These are phyloP conservation scores for Pichia sp. DNA, from an alignment of 1,139 yeast genomes.

Conservation along the genomic window DNA sequence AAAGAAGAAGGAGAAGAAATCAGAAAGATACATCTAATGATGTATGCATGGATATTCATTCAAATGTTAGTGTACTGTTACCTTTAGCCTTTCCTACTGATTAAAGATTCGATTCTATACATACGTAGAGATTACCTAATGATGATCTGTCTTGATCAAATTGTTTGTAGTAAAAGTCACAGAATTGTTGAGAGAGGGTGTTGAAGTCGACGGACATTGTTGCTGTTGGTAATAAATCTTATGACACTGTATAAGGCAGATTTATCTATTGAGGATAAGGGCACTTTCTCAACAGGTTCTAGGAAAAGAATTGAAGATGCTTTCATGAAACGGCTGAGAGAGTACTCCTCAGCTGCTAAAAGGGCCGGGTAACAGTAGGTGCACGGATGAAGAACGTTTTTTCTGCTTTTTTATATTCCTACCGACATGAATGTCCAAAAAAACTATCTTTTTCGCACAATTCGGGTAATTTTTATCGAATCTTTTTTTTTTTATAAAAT, in stretches of 20 bases:
- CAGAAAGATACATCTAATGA: not conserved
- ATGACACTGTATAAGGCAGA: not conserved
- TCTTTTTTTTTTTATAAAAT: too few species aligned
- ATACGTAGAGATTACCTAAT: slow-evolving; percentile 81
- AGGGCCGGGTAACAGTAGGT: slow-evolving; percentile 5
- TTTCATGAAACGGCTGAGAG: slow-evolving; percentile 5
- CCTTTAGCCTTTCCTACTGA: not conserved
- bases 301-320: not conserved
- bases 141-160: slow-evolving; percentile 90
- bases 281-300: not conserved
- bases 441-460: too few species aligned
- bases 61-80: slow-evolving; percentile 11
- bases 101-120: slow-evolving; percentile 22
- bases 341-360: not conserved
- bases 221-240: not conserved
- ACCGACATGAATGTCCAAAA: not conserved
- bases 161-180: slow-evolving; percentile 91
- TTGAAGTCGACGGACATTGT: slow-evolving; percentile 58
- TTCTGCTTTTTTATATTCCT: not conserved
- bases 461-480: too few species aligned
- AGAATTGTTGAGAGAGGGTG: slow-evolving; percentile 75
- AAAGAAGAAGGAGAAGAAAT: not conserved
- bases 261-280: not conserved
- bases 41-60: not conserved
- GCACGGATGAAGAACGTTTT: not conserved